Evolutionary conservation across 805 yeast species (phyloP).

Genomic region (Zygoascus bituminiphila): DNA sequence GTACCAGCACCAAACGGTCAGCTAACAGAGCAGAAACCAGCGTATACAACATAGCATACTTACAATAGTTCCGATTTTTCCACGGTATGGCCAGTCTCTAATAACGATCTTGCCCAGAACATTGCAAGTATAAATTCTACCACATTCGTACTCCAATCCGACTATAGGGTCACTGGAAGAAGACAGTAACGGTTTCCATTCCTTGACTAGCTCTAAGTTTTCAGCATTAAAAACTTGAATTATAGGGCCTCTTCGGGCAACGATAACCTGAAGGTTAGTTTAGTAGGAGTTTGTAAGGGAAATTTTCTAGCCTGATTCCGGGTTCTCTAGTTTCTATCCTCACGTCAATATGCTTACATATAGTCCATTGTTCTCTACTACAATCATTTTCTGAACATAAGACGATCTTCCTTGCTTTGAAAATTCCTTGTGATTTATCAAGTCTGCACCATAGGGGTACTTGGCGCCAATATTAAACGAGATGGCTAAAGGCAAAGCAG

Average conservation of each 20-base stretch:
- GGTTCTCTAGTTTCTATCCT: too few species aligned
- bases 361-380: neutral
- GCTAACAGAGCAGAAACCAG: too few species aligned
- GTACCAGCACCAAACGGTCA: too few species aligned
- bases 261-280: slow-evolving; percentile 11
- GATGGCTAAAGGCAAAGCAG: neutral
- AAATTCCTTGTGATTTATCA: slow-evolving; percentile 2
- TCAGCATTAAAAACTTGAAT: slow-evolving; percentile 17
- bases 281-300: neutral
- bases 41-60: too few species aligned
- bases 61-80: neutral
- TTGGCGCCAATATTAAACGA: neutral
- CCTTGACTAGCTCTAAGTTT: slow-evolving; percentile 11
- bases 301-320: too few species aligned
- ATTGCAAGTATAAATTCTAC: slow-evolving; percentile 13
- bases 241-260: slow-evolving; percentile 19
- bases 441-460: neutral
- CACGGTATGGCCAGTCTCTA: slow-evolving; percentile 10
- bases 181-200: slow-evolving; percentile 15
- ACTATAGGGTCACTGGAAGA: slow-evolving; percentile 12
- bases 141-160: slow-evolving; percentile 15
- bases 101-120: slow-evolving; percentile 15
- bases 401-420: slow-evolving; percentile 14
- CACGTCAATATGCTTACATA: slow-evolving; percentile 9
- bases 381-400: slow-evolving; percentile 17